Percentiles rank a stretch among this genome's conserved stretches.
phyloP scores from a whole-genome alignment of 495 filamentous ascomycete genomes.

The Penicillium taxi region DNA sequence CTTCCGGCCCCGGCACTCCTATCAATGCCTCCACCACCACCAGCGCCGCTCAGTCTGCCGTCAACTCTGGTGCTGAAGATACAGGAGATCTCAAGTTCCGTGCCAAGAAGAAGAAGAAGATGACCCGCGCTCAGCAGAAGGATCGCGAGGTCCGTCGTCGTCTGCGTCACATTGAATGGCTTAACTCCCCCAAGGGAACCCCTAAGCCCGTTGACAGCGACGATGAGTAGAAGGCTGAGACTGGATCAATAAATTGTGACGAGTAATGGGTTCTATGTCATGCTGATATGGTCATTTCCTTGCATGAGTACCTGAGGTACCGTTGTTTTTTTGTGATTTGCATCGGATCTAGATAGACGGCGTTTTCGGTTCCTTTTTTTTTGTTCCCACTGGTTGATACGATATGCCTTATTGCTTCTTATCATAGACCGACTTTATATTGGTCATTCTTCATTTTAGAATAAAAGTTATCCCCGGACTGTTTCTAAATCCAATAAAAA shows the following conservation, averaged over 20 bases:
- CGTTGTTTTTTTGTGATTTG: constrained; percentile 12
- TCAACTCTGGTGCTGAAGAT: constrained; percentile 80
- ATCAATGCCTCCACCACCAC: constrained; percentile 47
- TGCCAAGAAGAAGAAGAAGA: constrained; percentile 96
- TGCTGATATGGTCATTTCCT: constrained; percentile 13
- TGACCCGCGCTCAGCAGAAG: constrained; percentile 92
- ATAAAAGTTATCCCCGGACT: constrained; percentile 7
- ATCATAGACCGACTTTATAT: background rate
- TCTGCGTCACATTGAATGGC: constrained; percentile 92
- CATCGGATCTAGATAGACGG: constrained; percentile 24
- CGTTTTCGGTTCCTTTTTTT: constrained; percentile 12
- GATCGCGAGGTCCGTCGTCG: constrained; percentile 80
- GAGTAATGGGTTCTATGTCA: constrained; percentile 15
- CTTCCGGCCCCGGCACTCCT: constrained; percentile 42
- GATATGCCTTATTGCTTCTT: constrained; percentile 17
- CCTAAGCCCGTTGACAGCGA: constrained; percentile 72
- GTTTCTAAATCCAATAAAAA: no score
- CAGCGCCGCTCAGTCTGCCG: constrained; percentile 60
- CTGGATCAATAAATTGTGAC: constrained; percentile 12
- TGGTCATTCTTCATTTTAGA: constrained; percentile 1
- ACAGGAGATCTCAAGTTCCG: constrained; percentile 79
- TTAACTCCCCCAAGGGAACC: constrained; percentile 58
- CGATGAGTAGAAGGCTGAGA: constrained; percentile 35
- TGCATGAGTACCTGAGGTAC: constrained; percentile 14
- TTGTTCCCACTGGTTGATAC: constrained; percentile 8